Evolutionary conservation across 1,139 yeast species (phyloP), one percentile per base, ranked within the genome.

Genomic region (Lodderomyces theae): DNA sequence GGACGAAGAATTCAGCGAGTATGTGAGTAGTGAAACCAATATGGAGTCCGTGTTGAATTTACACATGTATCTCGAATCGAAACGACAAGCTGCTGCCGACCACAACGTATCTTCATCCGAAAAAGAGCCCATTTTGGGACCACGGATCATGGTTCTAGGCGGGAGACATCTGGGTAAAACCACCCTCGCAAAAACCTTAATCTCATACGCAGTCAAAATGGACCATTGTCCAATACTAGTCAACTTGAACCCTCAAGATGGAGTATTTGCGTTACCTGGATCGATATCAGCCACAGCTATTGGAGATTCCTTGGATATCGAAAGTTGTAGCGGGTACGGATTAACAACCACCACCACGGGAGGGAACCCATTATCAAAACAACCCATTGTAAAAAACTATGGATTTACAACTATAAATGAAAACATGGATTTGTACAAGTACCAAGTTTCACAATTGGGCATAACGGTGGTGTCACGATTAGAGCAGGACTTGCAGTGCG

Each of bases 291-390:
- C 96, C 0, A 82, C 95, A 0, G 87, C 95, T 0, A 74, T 90
- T 4, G 82, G 90, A 34, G 96, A 87, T 53, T 66, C 82, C 35
- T 69, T 89, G 34, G 96, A 92, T 55, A 77, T 87, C 23, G 95
- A 88, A 53, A 74, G 83, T 37, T 64, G 70, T 11, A 68, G 69
- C 32, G 87, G 88, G 1, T 85, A 92, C 79, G 97, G 97, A 7
- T 82, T 84, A 39, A 75, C 92, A 7, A 78, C 85, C 37, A 78
- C 86, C 38, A 85, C 95, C 0, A 85, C 90, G n/a, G 97, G 97
- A 18, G 86, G 94, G 1, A 64, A 73, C 38, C 77, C 86, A 44
- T 95, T 87, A 58, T 88, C 92, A 12, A 87, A 88, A 57, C 95
- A 87, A 57, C 97, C 97, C 0, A 60, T 86, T 22, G 94, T 86